Base-by-base conservation (phyloP, 768 basidiomycete species). In the Trametes cinnabarina region DNA sequence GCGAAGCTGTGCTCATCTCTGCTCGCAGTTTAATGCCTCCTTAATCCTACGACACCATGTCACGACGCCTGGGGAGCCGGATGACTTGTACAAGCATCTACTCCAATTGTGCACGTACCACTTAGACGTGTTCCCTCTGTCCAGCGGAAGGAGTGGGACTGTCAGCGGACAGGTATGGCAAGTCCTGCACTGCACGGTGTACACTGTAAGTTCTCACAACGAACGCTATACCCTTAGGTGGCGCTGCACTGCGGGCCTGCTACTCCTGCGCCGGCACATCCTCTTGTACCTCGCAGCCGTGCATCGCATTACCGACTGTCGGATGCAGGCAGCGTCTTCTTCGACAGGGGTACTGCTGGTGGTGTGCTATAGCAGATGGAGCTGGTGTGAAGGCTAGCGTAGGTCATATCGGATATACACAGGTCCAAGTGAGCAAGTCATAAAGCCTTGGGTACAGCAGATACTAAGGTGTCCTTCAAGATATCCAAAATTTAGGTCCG, bases 251-350 rank as follows among this genome's bases (percentile, higher is more conserved):
- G 73, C 6, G 86, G 87, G 11, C 77, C 82, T 3, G 72, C 72
- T 39, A 73, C 74, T 3, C 58, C 47, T 11, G 68, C 26, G 68
- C 34, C 72, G 60, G 26, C 57, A 19, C 48, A 72, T 58, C 78
- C 69, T 32, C 64, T 77, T 15, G 77, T 87, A 35, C 72, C 81
- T 3, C 76, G 89, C 51, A 77, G 74, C 48, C 68, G 74, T 1
- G 87, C 88, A 0, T 60, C 90, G 9, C 89, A 91, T 58, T 93
- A 92, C 68, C 77, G 84, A 46, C 71, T 92, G 59, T 83, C 84
- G 14, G 91, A 92, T 60, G 70, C 73, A 8, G 79, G 85, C 3
- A 81, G 82, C 2, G 71, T 82, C 0, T 92, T 86, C 73, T 92
- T 93, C 65, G 81, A 86, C 56, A 81, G 84, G 58, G 90, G 90